Evolutionary conservation across 2,329 filamentous ascomycete species (phyloP), one percentile per base, ranked within the genome.

Genomic region (Penicillium sp.): DNA sequence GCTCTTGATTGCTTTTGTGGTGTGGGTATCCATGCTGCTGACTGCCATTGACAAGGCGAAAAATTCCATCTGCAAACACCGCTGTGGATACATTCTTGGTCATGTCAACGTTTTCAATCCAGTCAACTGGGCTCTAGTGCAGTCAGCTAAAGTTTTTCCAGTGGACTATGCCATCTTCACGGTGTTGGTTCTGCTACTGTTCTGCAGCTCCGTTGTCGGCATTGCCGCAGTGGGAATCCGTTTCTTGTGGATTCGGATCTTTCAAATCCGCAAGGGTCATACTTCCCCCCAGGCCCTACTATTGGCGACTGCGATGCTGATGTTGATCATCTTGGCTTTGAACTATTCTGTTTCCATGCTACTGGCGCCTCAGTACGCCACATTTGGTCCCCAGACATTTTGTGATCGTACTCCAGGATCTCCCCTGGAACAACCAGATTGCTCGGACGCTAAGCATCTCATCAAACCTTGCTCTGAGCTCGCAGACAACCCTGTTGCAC

Each of bases 41-140:
- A 96, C 90, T 0, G 84, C 81, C 50, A 88, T 96, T 56, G 92
- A 98, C 75, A 96, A 96, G 70, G 86, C 88, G 23, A 89, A 84
- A 64, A 95, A 96, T 69, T 95, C 89, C 3, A 71, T 93, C 46
- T 98, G 92, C 76, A 90, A 92, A 62, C 72, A 80, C 42, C 81
- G 79, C 53, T 98, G 92, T 60, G 92, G 92, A 45, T 98, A 95
- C 66, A 85, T 96, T 33, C 75, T 98, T 3, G 87, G 82, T 29
- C 74, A 82, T 57, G 84, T 93, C 62, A 87, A 93, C 61, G 80
- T 96, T 52, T 94, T 95, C 71, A 92, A 98, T 61, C 92, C 92
- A 1, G 72, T 95, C 58, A 96, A 98, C 68, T 94, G 83, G 77
- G 71, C 94, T 40, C 79, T 95, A 43, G 80, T 94, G 47, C 75